Base-by-base conservation (phyloP, 1,284 basidiomycete species). In the Cryptococcus amylolentus region DNA sequence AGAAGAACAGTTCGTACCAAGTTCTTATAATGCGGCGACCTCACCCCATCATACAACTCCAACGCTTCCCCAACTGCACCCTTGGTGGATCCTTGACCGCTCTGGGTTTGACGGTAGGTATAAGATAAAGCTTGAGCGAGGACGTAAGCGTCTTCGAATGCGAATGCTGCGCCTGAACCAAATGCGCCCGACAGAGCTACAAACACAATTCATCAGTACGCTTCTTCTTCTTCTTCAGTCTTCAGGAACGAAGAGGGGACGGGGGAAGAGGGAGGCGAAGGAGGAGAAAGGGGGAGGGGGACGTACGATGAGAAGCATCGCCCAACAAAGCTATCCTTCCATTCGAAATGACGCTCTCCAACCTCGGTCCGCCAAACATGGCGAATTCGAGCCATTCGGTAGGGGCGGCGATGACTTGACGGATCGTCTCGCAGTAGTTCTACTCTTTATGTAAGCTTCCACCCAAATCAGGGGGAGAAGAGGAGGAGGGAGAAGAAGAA, bases 361-460 rank as follows among this genome's bases (percentile, higher is more conserved):
- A 52, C 9, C 58, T 45, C 7, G 62, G 62, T 9, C 68, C 68
- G 20, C 62, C 68, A 47, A 70, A 70, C 50, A 65, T 61, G 31
- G 67, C 58, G 53, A 70, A 68, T 40, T 70, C 68, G 16, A 62
- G 58, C 68, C 68, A 70, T 48, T 56, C 55, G 39, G 61, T 64
- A 1, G 65, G 63, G 8, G 54, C 58, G 13, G 51, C 62, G 39
- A 69, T 57, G 38, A 68, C 43, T 26, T 57, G 60, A 13, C 58
- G 56, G 20, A 66, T 59, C n/a, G 56, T 61, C 3, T 65, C 65
- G 48, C 54, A 53, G 52, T 68, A 68, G 5, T 51, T 55, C 63
- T 43, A 5, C 10, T 18, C 14, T 7, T 12, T 12, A 20, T 38
- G 47, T 49, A 18, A 54, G 31, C 45, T 5, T 14, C 18, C 16